Evolutionary conservation across 148 eudicot genomes (phyloP).

Genomic region (Heliosperma pusillum): DNA sequence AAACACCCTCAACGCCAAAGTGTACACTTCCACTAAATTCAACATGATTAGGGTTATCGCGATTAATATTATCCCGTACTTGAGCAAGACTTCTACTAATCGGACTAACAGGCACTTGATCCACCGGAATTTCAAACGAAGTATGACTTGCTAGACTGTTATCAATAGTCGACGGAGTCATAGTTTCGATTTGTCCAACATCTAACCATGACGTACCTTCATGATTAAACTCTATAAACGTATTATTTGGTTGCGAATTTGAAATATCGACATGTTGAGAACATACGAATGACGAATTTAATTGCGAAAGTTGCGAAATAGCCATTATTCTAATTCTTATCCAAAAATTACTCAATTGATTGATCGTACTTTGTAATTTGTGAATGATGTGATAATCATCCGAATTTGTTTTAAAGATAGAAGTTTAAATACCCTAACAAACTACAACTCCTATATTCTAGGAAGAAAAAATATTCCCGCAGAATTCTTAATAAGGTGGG

Average conservation of each 20-base stretch:
- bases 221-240: background rate
- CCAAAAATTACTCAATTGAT: too few relatives aligned
- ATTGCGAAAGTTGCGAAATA: background rate
- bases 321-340: background rate
- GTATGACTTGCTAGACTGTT: background rate
- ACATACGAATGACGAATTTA: background rate
- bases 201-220: background rate
- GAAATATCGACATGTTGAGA: too few relatives aligned
- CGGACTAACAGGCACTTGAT: background rate
- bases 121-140: background rate
- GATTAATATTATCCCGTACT: background rate
- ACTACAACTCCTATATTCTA: too few relatives aligned
- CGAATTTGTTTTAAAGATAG: too few relatives aligned
- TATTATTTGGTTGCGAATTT: background rate
- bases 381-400: background rate
- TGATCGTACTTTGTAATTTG: background rate
- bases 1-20: background rate
- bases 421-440: too few relatives aligned
- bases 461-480: too few relatives aligned
- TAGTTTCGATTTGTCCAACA: background rate
- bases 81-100: background rate
- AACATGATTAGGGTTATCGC: background rate
- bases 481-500: too few relatives aligned
- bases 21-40: too few relatives aligned
- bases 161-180: background rate